phyloP scores from a whole-genome alignment of 495 filamentous ascomycete genomes.

The Neurospora sp. region DNA sequence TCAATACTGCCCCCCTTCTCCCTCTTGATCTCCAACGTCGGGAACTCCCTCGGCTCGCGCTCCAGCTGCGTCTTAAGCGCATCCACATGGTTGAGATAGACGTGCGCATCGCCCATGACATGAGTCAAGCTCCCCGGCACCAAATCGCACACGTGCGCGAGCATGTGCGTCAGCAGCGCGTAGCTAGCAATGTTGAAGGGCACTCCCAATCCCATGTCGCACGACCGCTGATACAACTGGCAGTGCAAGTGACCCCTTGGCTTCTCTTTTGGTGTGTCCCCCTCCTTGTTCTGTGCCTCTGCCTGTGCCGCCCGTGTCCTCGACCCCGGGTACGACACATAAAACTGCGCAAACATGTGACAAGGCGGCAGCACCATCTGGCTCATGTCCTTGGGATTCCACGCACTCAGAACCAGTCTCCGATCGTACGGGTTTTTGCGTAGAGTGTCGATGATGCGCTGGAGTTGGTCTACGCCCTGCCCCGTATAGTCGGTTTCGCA shows the following conservation, averaged over 20 bases:
- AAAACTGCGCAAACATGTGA: constrained; percentile 99
- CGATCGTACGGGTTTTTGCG: constrained; percentile 76
- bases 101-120: constrained; percentile 93
- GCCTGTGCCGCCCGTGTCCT: background rate
- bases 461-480: constrained; percentile 85
- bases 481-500: constrained; percentile 73
- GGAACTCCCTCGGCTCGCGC: constrained; percentile 74
- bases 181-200: constrained; percentile 97
- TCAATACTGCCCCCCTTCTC: constrained; percentile 62
- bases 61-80: constrained; percentile 71
- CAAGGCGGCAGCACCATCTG: constrained; percentile 95
- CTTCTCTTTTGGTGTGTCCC: constrained; percentile 24
- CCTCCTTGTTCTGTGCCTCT: constrained; percentile 6
- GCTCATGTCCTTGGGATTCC: constrained; percentile 79
- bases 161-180: constrained; percentile 85
- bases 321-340: constrained; percentile 65
- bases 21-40: constrained; percentile 58
- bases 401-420: constrained; percentile 79
- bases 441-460: constrained; percentile 74
- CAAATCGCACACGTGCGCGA: constrained; percentile 77
- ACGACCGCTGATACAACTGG: constrained; percentile 84
- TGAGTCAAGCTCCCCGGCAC: constrained; percentile 78
- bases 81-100: constrained; percentile 88
- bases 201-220: constrained; percentile 94
- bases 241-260: constrained; percentile 63